These are phyloP conservation scores for Leccinellum albellum DNA, from an alignment of 768 basidiomycete species.

Conservation along the genomic window DNA sequence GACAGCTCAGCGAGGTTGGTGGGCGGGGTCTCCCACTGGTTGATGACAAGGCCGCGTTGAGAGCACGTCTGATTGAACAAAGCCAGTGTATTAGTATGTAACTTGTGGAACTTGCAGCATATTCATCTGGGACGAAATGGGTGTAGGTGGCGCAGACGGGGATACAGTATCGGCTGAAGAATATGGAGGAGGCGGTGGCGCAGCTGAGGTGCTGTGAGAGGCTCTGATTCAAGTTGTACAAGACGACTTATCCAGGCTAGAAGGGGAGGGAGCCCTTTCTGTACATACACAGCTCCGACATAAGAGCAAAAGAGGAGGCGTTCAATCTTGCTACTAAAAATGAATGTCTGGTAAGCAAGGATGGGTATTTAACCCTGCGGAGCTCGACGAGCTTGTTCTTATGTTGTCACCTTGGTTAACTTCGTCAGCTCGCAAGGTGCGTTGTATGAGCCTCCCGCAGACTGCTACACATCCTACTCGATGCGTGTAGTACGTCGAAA, in stretches of 20 bases:
- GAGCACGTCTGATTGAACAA: conserved; percentile 51
- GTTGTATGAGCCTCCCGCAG: no score
- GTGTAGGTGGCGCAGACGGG: conserved; percentile 18
- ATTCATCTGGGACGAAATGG: conserved; percentile 18
- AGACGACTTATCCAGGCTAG: conserved; percentile 58
- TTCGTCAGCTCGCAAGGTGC: no score
- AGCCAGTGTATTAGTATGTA: conserved; percentile 44
- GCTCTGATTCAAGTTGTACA: conserved; percentile 44
- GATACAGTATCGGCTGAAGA: conserved; percentile 14
- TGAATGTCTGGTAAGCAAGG: neutral
- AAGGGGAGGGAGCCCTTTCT: conserved; percentile 46
- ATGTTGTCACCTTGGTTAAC: no score
- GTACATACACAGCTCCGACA: conserved; percentile 61
- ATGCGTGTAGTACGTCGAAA: no score
- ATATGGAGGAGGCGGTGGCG: conserved; percentile 26
- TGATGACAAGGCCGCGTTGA: conserved; percentile 43
- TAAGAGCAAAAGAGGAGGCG: conserved; percentile 55
- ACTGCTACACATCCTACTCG: no score
- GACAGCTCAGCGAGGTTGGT: conserved; percentile 57
- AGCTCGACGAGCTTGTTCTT: no score
- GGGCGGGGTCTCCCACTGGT: conserved; percentile 49
- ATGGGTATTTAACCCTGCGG: no score
- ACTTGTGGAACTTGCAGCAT: conserved; percentile 26
- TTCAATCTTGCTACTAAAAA: conserved; percentile 48
- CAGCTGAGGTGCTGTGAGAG: conserved; percentile 13